Percentiles rank a stretch among this genome's conserved stretches.
These are phyloP conservation scores for Tetrapisispora nanseiensis DNA, from an alignment of 805 yeast species.

Conservation along the genomic window DNA sequence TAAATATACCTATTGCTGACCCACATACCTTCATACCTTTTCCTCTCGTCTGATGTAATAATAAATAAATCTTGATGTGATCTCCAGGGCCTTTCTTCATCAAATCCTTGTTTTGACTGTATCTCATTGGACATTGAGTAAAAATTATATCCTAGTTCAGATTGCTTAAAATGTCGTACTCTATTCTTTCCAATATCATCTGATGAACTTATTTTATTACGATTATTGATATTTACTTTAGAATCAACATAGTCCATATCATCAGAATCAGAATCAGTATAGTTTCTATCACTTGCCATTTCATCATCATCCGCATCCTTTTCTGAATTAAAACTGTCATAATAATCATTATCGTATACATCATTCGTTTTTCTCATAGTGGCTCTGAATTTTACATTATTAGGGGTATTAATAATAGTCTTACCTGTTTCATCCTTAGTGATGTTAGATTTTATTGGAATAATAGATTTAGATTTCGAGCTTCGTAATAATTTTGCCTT, in stretches of 20 bases:
- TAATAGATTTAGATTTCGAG: not conserved
- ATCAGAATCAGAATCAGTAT: conserved; percentile 1
- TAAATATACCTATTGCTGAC: conserved; percentile 71
- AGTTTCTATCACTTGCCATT: not conserved
- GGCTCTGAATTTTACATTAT: conserved; percentile 14
- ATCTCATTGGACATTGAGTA: conserved; percentile 5
- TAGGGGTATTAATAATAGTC: not conserved
- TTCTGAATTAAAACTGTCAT: not conserved
- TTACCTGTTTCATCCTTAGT: conserved; percentile 4
- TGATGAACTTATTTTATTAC: not conserved
- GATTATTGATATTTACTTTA: not conserved
- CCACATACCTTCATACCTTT: conserved; percentile 89
- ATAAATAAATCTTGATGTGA: conserved; percentile 52
- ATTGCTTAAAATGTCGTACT: not conserved
- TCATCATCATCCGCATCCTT: not conserved
- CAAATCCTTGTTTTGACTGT: conserved; percentile 34
- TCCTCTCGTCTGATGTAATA: conserved; percentile 54
- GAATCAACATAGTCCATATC: not conserved
- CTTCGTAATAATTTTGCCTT: conserved; percentile 8
- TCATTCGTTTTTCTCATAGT: conserved; percentile 19
- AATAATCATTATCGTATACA: not conserved
- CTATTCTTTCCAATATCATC: not conserved
- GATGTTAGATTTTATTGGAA: not conserved
- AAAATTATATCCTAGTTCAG: conserved; percentile 2
- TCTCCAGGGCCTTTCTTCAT: conserved; percentile 91